Percentiles rank a stretch among this genome's conserved stretches.
Conservation (phyloP, 2,329 filamentous ascomycete species). For the Hypoxylon sp. region DNA sequence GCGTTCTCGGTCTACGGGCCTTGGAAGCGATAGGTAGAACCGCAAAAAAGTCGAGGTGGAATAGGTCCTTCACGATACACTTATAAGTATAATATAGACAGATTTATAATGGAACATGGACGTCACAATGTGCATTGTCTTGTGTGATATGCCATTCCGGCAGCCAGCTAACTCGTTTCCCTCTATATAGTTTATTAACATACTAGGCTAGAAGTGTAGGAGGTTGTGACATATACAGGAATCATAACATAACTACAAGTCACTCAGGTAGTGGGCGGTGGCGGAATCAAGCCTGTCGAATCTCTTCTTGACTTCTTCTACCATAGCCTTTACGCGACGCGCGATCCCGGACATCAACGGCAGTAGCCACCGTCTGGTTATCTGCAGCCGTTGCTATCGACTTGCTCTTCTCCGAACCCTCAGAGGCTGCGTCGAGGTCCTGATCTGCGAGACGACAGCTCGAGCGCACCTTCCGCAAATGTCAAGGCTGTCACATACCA, state of each 20-base stretch:
- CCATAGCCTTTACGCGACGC: constrained; percentile 29
- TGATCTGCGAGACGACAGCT: constrained; percentile 37
- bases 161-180: no score
- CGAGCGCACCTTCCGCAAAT: constrained; percentile 41
- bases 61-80: not conserved
- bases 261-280: no score
- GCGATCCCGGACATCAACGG: constrained; percentile 39
- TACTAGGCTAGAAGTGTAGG: no score
- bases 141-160: no score
- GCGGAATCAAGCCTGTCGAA: constrained; percentile 43
- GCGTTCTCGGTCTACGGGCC: constrained; percentile 50
- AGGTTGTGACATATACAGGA: no score
- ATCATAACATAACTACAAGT: no score
- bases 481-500: constrained; percentile 29
- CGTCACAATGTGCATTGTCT: not conserved
- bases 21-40: constrained; percentile 30
- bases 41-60: constrained; percentile 16
- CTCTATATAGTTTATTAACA: no score
- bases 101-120: not conserved
- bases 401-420: constrained; percentile 32
- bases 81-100: constrained; percentile 12
- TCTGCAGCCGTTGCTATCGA: constrained; percentile 25
- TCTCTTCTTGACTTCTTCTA: constrained; percentile 10
- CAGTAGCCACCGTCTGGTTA: constrained; percentile 27
- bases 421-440: constrained; percentile 15